These are phyloP conservation scores for Collybia nuda DNA, from an alignment of 768 basidiomycete genomes.

Conservation along the genomic window DNA sequence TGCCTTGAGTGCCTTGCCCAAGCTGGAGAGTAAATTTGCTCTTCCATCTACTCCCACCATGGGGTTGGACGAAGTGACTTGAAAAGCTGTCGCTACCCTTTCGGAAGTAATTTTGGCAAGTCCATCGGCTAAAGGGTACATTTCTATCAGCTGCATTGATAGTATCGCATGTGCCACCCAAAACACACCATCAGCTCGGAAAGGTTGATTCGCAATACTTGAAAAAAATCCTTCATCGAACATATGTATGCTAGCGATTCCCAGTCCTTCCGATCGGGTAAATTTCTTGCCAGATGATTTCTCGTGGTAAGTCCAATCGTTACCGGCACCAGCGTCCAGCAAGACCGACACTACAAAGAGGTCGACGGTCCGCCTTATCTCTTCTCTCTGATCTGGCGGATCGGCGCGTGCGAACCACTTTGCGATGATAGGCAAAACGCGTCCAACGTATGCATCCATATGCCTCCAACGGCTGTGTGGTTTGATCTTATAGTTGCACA, in stretches of 20 bases:
- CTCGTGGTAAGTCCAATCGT: constrained; percentile 76
- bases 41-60: constrained; percentile 93
- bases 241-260: constrained; percentile 90
- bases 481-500: constrained; percentile 53
- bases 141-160: background rate
- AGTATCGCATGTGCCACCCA: background rate
- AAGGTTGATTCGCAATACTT: constrained; percentile 54
- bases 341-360: constrained; percentile 90
- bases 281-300: constrained; percentile 50
- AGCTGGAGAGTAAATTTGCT: constrained; percentile 68
- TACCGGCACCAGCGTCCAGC: constrained; percentile 93
- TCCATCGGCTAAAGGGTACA: constrained; percentile 55
- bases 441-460: constrained; percentile 67
- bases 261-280: constrained; percentile 78
- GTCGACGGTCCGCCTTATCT: constrained; percentile 77
- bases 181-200: constrained; percentile 76
- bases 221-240: constrained; percentile 85
- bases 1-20: constrained; percentile 67
- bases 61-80: constrained; percentile 75
- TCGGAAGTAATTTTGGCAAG: constrained; percentile 63
- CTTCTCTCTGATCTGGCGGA: constrained; percentile 52
- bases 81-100: constrained; percentile 67
- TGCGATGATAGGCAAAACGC: constrained; percentile 59
- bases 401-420: constrained; percentile 49
- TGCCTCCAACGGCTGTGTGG: constrained; percentile 92